phyloP scores from a whole-genome alignment of 2,329 filamentous ascomycete species.

The Penicillium sp. region DNA sequence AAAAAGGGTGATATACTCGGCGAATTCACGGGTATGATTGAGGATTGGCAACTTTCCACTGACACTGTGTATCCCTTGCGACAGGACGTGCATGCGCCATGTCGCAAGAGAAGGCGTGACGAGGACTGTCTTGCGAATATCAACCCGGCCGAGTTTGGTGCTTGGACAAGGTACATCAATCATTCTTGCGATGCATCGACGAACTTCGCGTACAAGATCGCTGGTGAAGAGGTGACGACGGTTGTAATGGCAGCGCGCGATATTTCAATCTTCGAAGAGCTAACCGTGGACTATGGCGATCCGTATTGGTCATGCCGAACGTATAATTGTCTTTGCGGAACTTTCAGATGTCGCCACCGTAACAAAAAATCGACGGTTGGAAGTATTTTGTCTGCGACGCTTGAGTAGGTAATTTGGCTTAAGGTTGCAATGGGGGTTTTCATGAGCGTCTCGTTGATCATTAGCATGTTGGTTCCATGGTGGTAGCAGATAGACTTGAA shows the following conservation, averaged over 20 bases:
- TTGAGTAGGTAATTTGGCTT: no score
- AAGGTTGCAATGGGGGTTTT: no score
- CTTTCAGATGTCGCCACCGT: neutral
- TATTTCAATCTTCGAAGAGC: conserved; percentile 30
- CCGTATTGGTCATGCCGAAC: conserved; percentile 21
- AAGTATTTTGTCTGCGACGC: no score
- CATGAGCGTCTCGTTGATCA: no score
- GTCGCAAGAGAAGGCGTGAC: neutral
- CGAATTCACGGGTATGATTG: conserved; percentile 24
- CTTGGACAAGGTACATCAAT: conserved; percentile 35
- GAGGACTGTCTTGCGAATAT: conserved; percentile 8
- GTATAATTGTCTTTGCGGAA: conserved; percentile 1
- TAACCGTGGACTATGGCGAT: conserved; percentile 32
- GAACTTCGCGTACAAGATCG: conserved; percentile 12
- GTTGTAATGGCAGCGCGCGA: conserved; percentile 20
- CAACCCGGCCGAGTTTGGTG: conserved; percentile 22
- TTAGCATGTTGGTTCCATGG: no score
- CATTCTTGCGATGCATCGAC: conserved; percentile 31
- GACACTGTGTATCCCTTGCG: conserved; percentile 20
- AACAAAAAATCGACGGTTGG: no score
- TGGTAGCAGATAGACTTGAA: no score
- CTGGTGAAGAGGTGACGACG: conserved; percentile 21
- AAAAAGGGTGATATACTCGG: conserved; percentile 21
- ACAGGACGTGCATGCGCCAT: neutral
- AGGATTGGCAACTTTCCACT: neutral